Evolutionary conservation across 2,329 filamentous ascomycete species (phyloP).

Genomic region (Knufia fluminis): DNA sequence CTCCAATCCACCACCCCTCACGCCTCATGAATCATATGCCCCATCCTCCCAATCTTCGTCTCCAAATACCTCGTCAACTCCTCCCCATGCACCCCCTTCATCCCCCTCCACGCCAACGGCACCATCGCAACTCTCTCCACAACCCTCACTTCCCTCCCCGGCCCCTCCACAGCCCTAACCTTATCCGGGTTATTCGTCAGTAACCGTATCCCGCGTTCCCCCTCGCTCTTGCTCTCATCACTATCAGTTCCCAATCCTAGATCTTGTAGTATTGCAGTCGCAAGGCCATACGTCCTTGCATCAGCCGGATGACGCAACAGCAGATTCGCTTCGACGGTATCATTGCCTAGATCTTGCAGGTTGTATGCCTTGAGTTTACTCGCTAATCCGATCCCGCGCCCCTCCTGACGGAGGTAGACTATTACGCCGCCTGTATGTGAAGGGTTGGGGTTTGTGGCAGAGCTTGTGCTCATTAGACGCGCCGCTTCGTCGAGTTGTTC

Average conservation of each 20-base stretch:
- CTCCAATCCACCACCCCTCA: background rate
- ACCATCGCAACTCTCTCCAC: conserved; percentile 92
- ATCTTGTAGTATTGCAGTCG: conserved; percentile 86
- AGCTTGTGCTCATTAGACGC: conserved; percentile 71
- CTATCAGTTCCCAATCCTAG: conserved; percentile 60
- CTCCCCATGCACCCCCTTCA: conserved; percentile 70
- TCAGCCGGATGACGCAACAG: conserved; percentile 86
- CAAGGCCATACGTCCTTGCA: conserved; percentile 88
- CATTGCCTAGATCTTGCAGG: conserved; percentile 89
- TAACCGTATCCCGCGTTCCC: conserved; percentile 52
- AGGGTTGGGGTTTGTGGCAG: conserved; percentile 32
- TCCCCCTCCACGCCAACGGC: conserved; percentile 78
- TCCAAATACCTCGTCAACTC: conserved; percentile 91
- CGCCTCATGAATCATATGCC: conserved; percentile 54
- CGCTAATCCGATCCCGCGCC: conserved; percentile 83
- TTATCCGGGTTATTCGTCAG: conserved; percentile 98
- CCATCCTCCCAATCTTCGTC: conserved; percentile 93
- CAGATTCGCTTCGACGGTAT: conserved; percentile 94
- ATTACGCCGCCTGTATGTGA: conserved; percentile 70
- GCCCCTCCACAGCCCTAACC: conserved; percentile 85
- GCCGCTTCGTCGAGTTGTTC: conserved; percentile 97
- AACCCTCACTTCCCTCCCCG: conserved; percentile 76
- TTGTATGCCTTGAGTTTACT: conserved; percentile 99
- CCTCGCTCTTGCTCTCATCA: conserved; percentile 34
- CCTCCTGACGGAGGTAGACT: conserved; percentile 91